Evolutionary conservation across 2,329 filamentous ascomycete species (phyloP), one percentile per base, ranked within the genome.

Genomic region (Apiospora kogelbergensis): DNA sequence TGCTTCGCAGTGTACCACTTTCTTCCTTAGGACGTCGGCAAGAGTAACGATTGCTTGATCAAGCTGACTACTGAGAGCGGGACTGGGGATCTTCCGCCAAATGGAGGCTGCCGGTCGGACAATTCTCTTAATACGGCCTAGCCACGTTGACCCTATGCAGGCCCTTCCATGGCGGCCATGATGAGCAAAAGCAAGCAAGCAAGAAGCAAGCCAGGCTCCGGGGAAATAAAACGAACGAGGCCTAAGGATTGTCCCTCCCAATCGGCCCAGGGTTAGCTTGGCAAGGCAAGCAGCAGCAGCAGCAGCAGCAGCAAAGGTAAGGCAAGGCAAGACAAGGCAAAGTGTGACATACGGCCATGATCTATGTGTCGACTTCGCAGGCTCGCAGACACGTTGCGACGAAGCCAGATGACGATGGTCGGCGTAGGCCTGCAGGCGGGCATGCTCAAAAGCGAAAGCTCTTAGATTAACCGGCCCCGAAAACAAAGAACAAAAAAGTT

Each of bases 21-120:
- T 63, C 68, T 69, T n/a, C 42, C 67, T 69, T 63, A 65, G 68
- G 68, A 60, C 30, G 20, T 57, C 65, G 68, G 65, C 57, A 63
- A 67, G 53, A 74, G 68, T 65, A 70, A 68, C 70, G 71, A 64
- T 76, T 79, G 73, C 78, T 78, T 77, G 76, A 81, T 81, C 75
- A 75, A 78, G 79, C 74, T 76, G 76, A 69, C 71, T 73, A 30
- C 53, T 60, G 20, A 74, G 71, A 72, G 76, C 74, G 78, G 76
- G 75, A 76, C 72, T 74, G 73, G 73, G 74, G 79, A 80, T 80
- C 77, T 74, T 77, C 73, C 73, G 78, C 76, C 74, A 70, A 79
- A 78, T 78, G 76, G 79, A 76, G 76, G 71, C 75, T 79, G 72
- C 74, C 75, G 74, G 74, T 76, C 80, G 80, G 80, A 74, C 75